Evolutionary conservation across 2,329 filamentous ascomycete genomes (phyloP).

Genomic region (Ophiostoma triangulosporum): DNA sequence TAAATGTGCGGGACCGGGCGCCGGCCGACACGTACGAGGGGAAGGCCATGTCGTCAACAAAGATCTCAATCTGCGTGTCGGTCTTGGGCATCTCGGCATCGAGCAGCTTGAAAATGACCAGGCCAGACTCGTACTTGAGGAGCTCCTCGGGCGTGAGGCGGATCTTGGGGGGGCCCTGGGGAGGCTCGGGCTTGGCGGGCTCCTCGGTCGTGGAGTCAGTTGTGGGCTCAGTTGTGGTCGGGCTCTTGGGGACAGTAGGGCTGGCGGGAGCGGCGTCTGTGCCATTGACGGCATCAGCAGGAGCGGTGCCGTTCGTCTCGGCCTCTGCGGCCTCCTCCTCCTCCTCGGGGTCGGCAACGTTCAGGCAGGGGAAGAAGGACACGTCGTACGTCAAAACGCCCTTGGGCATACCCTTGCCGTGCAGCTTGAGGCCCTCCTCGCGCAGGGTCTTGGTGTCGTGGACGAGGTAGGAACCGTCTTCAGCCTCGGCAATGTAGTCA

Average conservation of each 20-base stretch:
- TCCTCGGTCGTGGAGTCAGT: neutral
- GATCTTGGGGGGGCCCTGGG: conserved; percentile 55
- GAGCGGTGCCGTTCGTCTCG: conserved; percentile 7
- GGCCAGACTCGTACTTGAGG: conserved; percentile 72
- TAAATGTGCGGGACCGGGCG: conserved; percentile 52
- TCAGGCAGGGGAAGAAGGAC: conserved; percentile 81
- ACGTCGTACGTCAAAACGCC: conserved; percentile 71
- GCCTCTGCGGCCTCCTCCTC: conserved; percentile 41
- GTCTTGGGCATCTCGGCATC: conserved; percentile 71
- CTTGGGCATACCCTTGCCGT: conserved; percentile 61
- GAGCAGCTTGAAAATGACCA: conserved; percentile 88
- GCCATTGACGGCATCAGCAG: neutral
- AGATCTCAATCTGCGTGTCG: conserved; percentile 68
- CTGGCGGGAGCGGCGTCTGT: conserved; percentile 23
- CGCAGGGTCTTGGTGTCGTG: conserved; percentile 61
- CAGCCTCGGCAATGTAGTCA: conserved; percentile 67
- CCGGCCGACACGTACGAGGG: conserved; percentile 74
- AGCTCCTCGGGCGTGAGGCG: conserved; percentile 69
- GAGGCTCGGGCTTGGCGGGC: conserved; percentile 25
- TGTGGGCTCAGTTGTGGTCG: neutral
- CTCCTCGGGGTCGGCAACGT: conserved; percentile 79
- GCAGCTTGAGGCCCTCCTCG: conserved; percentile 57
- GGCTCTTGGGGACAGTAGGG: neutral
- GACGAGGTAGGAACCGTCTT: conserved; percentile 67
- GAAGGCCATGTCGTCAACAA: conserved; percentile 91